Percentiles rank a stretch among this genome's conserved stretches.
These are phyloP conservation scores for Solanum pimpinellifolium DNA, from an alignment of 257 asterid species.

Conservation along the genomic window DNA sequence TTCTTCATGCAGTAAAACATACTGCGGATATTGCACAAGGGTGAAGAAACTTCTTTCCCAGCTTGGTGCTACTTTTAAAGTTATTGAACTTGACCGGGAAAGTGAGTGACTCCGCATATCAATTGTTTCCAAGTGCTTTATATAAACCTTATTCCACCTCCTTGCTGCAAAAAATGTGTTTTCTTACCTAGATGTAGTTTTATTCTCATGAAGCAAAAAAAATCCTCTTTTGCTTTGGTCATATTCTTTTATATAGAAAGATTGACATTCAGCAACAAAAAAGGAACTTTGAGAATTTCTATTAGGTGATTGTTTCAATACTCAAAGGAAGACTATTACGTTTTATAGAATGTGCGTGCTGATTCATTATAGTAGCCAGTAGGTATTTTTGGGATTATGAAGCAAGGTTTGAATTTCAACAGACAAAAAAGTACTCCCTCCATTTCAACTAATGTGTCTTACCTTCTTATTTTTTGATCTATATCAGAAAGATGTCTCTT, in stretches of 20 bases:
- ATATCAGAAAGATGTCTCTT: not conserved
- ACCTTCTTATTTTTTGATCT: not conserved
- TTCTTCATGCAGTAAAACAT: slow-evolving; percentile 45
- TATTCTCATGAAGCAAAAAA: not conserved
- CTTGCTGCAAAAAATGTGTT: not conserved
- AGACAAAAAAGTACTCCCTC: not conserved
- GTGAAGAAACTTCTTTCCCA: slow-evolving; percentile 60
- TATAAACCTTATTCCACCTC: not conserved
- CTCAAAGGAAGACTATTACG: not conserved
- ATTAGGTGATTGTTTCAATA: not conserved
- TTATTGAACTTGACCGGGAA: slow-evolving; percentile 63
- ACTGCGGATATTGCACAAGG: slow-evolving; percentile 53
- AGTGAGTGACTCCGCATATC: slow-evolving; percentile 26
- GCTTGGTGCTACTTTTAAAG: slow-evolving; percentile 42
- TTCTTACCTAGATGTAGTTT: not conserved
- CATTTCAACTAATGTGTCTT: not conserved
- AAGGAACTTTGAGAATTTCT: not conserved
- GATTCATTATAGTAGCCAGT: not conserved
- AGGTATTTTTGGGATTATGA: not conserved
- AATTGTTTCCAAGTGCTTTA: not conserved
- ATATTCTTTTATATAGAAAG: not conserved
- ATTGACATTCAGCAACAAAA: not conserved
- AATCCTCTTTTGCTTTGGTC: not conserved
- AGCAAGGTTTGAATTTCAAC: not conserved
- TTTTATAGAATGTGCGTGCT: not conserved